phyloP scores from a whole-genome alignment of 2,329 filamentous ascomycete species.

The Cladosporium halotolerans region DNA sequence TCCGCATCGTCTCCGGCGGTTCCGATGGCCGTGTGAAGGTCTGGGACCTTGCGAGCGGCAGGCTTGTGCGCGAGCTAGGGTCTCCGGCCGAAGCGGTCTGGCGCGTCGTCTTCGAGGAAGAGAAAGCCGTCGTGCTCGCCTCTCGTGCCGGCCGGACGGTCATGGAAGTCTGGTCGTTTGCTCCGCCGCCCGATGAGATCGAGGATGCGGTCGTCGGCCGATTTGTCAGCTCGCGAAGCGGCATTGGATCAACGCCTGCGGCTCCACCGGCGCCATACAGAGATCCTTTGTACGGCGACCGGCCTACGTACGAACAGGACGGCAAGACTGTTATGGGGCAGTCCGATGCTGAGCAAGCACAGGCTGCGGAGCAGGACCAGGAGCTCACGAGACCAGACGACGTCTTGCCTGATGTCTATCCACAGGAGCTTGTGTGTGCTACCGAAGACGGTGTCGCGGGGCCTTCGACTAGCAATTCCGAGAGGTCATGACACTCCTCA shows the following conservation, averaged over 20 bases:
- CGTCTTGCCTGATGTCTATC: constrained; percentile 23
- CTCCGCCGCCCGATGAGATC: constrained; percentile 62
- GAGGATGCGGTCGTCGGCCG: constrained; percentile 8
- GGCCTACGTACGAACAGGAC: constrained; percentile 16
- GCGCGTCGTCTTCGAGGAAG: constrained; percentile 96
- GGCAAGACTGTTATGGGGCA: background rate
- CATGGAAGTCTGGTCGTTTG: constrained; percentile 99
- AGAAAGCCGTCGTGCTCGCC: constrained; percentile 95
- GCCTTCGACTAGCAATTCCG: background rate
- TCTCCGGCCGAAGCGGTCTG: constrained; percentile 91
- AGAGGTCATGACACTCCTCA: background rate
- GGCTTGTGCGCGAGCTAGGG: constrained; percentile 83
- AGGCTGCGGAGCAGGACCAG: background rate
- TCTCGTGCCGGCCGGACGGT: constrained; percentile 78
- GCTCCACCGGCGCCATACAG: constrained; percentile 19
- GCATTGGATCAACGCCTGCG: constrained; percentile 10
- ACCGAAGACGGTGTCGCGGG: background rate
- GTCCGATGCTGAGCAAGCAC: background rate
- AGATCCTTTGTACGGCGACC: constrained; percentile 25
- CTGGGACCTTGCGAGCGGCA: constrained; percentile 91
- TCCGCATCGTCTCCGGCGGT: constrained; percentile 88
- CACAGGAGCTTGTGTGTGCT: constrained; percentile 3
- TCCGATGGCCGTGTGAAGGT: constrained; percentile 98
- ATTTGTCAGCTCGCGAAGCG: background rate
- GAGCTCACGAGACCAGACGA: constrained; percentile 18